Conservation (phyloP, 73 alveolate genomes). For the Effrenium voratum region DNA sequence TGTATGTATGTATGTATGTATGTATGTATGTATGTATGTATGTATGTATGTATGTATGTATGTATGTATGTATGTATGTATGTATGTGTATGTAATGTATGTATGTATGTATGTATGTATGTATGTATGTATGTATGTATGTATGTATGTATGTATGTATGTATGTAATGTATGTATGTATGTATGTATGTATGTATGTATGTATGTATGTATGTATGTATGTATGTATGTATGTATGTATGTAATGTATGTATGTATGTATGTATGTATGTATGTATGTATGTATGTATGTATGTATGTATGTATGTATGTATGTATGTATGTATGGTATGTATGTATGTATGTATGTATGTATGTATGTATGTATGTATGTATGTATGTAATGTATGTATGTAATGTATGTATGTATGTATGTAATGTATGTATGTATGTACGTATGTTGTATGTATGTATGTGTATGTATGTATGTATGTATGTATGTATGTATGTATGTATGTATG, state of each 20-base stretch:
- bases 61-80: too few species aligned
- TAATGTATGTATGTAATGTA: neutral
- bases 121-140: neutral
- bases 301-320: neutral
- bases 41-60: too few species aligned
- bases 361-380: neutral
- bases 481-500: neutral
- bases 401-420: too few species aligned
- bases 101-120: neutral
- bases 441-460: neutral
- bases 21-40: too few species aligned
- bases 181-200: too few species aligned
- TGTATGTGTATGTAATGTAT: too few species aligned
- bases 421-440: too few species aligned
- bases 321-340: neutral
- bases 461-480: neutral
- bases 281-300: neutral
- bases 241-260: neutral
- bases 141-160: too few species aligned
- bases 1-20: too few species aligned
- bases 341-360: neutral
- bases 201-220: neutral
- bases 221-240: neutral
- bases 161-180: too few species aligned
- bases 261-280: neutral